Percentiles rank a stretch among this genome's conserved stretches.
Evolutionary conservation across 2,329 filamentous ascomycete genomes (phyloP).

Genomic region (Talaromyces marneffei): DNA sequence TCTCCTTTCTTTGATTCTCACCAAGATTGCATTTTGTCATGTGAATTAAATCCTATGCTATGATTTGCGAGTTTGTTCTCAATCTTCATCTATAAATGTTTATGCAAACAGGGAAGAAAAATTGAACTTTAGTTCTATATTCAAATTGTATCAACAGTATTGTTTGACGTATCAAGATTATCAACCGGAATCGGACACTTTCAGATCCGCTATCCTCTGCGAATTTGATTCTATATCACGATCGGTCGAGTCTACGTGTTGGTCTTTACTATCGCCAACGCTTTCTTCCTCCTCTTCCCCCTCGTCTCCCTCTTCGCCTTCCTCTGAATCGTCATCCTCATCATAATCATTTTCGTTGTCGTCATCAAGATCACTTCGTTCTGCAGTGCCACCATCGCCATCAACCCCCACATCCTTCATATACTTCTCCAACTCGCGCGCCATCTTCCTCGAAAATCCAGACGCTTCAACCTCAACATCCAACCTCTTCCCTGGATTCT

Average conservation of each 20-base stretch:
- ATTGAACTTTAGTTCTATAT: background rate
- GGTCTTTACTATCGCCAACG: background rate
- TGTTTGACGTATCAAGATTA: background rate
- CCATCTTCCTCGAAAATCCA: conserved; percentile 94
- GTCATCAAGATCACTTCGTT: conserved; percentile 32
- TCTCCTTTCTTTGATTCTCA: background rate
- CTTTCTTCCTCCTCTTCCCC: background rate
- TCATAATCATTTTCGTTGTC: conserved; percentile 37
- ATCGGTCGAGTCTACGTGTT: conserved; percentile 5
- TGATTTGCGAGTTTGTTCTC: no score
- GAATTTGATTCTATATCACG: conserved; percentile 25
- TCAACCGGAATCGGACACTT: conserved; percentile 25
- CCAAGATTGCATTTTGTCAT: no score
- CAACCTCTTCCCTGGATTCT: conserved; percentile 61
- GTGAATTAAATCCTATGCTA: no score
- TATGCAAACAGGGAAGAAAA: background rate
- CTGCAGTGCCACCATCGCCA: conserved; percentile 41
- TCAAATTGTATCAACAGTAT: background rate
- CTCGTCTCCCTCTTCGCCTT: conserved; percentile 14
- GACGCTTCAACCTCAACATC: conserved; percentile 88
- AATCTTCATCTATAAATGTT: background rate
- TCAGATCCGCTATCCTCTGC: conserved; percentile 27
- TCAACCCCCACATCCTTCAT: conserved; percentile 67
- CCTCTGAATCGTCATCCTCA: conserved; percentile 18
- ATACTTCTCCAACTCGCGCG: conserved; percentile 85